Evolutionary conservation across 1,139 yeast species (phyloP).

Genomic region (Yamadazyma oceani): DNA sequence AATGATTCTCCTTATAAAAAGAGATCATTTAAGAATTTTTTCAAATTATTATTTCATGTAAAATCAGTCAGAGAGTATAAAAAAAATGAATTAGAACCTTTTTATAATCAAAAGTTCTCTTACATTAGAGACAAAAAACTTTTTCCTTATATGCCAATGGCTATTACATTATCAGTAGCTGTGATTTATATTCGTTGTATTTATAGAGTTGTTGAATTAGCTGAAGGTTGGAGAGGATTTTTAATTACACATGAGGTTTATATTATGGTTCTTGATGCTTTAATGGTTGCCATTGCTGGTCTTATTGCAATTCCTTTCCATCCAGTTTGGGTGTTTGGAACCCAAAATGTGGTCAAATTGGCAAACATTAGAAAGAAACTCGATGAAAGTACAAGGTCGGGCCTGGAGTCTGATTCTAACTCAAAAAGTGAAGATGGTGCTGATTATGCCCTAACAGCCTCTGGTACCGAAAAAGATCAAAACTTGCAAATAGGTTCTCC

Average conservation of each 20-base stretch:
- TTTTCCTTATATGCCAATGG: slow-evolving; percentile 52
- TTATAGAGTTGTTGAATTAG: slow-evolving; percentile 77
- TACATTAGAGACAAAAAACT: slow-evolving; percentile 39
- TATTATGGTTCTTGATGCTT: slow-evolving; percentile 74
- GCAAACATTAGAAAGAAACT: slow-evolving; percentile 34
- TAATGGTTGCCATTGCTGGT: slow-evolving; percentile 57
- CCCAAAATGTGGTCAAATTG: slow-evolving; percentile 32
- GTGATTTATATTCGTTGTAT: slow-evolving; percentile 71
- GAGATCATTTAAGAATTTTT: slow-evolving; percentile 26
- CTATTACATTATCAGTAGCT: slow-evolving; percentile 52
- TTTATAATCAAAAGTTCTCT: slow-evolving; percentile 41
- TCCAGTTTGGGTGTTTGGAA: slow-evolving; percentile 63
- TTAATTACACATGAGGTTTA: slow-evolving; percentile 70
- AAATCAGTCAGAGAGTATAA: slow-evolving; percentile 25
- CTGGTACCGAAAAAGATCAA: too few relatives aligned
- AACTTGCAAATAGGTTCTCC: too few relatives aligned
- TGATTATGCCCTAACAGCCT: too few relatives aligned
- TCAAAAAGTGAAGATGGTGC: neutral
- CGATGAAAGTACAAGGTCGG: slow-evolving; percentile 20
- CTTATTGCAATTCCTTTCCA: slow-evolving; percentile 54
- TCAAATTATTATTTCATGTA: slow-evolving; percentile 31
- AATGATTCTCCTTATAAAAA: slow-evolving; percentile 23
- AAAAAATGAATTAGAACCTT: slow-evolving; percentile 25
- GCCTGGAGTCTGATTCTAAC: neutral
- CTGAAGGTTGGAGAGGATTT: slow-evolving; percentile 75